Base-by-base conservation (phyloP, 2,329 filamentous ascomycete genomes). In the Aspergillus sp. region DNA sequence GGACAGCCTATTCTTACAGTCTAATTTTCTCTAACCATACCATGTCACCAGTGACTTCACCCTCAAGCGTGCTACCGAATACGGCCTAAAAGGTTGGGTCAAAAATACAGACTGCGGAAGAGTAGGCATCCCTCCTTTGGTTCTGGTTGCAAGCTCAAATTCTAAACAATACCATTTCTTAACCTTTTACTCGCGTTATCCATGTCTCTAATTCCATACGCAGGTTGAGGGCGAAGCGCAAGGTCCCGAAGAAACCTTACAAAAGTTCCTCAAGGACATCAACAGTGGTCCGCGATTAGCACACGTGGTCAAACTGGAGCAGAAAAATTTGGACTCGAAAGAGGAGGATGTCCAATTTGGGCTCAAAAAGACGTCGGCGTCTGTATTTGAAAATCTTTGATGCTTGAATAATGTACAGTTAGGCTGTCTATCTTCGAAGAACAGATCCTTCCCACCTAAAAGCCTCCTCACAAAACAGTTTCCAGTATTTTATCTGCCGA, bases 211-310 rank as follows among this genome's bases (percentile, higher is more conserved):
- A 61, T 15, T 9, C 26, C 24, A 34, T 20, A 22, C 15, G 22
- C 63, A 96, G 91, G 93, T 98, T 47, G 86, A 91, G 69, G 93
- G 93, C 24, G 93, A 97, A 76, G 92, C 88, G 5, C 93, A 98
- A 71, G 93, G 91, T 30, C 80, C 83, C 2, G 81, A 86, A 1
- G 81, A 85, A 0, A 75, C 82, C 2, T 72, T 98, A 24, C 75
- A 85, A 52, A 83, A 85, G 55, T 89, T 97, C 63, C 76, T 96
- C 36, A 85, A 88, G 64, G 86, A 91, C 61, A 78, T 97, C 47
- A 83, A 91, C 67, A 82, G 85, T 52, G 93, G 93, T 0, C 93
- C 93, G 0, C 78, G 81, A 1, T 80, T 85, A 55, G 87, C 93
- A 1, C 83, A 83, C 22, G 93, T 98, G 0, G 85, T 86, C 38